Base-by-base conservation (phyloP, 2,329 filamentous ascomycete genomes). In the Purpureocillium lavendulum region DNA sequence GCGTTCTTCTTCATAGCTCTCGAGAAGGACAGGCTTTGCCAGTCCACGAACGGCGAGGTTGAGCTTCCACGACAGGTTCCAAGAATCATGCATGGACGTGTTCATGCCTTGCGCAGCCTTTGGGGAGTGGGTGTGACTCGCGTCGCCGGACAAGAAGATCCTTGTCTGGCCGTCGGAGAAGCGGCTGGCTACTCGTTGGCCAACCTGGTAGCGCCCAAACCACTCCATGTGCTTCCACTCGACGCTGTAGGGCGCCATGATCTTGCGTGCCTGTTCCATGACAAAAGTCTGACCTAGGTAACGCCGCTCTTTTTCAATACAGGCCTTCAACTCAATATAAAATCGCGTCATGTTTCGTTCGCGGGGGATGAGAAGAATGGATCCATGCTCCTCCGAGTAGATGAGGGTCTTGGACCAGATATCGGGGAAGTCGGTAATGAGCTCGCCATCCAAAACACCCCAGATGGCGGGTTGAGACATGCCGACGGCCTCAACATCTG, bases 331-430 rank as follows among this genome's bases (percentile, higher is more conserved):
- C 56, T 77, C 72, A 42, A 76, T 73, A 49, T 76, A 77, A 50
- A 77, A 66, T 34, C 82, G 73, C 1, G 82, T 86, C 72, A 86
- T 77, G 51, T 83, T 82, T 32, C 80, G 69, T 57, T 87, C 82
- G 30, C 82, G 74, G 4, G 83, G 83, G 39, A 86, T 81, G 56
- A 84, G 82, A n/a, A 87, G 67, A 34, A 86, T 77, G 0, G 81
- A 83, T 3, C 82, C 82, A 33, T 77, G 69, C 42, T 75, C 69
- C 44, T 84, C 75, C 3, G 77, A 81, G 47, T 81, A 80, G 7
- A 85, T 70, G 1, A 83, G 71, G 0, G 80, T 80, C 61, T 86
- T 86, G 56, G 77, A 82, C 80, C 81, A 86, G 36, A 86, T 73
- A 50, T 86, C 82, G 2, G 82, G 82, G 49, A 87, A 86, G 54